These are phyloP conservation scores for Lichtheimia corymbifera DNA, from an alignment of 371 early-diverging fungal genomes.

Conservation along the genomic window DNA sequence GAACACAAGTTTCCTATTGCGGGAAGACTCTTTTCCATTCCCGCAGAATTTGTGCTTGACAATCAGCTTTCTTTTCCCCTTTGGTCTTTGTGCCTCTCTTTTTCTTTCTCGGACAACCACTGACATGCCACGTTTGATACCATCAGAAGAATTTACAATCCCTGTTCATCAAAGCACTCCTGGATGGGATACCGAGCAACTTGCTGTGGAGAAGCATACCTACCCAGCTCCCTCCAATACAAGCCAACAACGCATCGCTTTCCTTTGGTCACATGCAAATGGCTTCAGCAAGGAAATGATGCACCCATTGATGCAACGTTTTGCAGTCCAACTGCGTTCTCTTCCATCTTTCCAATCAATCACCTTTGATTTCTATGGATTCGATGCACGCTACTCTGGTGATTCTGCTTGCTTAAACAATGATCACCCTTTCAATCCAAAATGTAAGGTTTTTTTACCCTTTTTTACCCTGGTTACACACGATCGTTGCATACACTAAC, in stretches of 20 bases:
- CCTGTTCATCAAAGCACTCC: conserved; percentile 24
- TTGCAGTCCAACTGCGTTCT: conserved; percentile 17
- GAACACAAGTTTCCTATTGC: no score
- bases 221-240: conserved; percentile 17
- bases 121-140: conserved; percentile 15
- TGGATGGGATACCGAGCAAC: conserved; percentile 23
- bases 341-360: conserved; percentile 15
- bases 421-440: not conserved
- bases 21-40: no score
- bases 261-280: conserved; percentile 40
- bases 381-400: conserved; percentile 49
- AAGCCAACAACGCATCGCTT: conserved; percentile 16
- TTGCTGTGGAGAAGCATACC: conserved; percentile 32
- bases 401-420: conserved; percentile 40
- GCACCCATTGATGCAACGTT: conserved; percentile 39
- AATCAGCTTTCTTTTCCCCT: conserved; percentile 1
- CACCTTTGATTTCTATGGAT: conserved; percentile 29
- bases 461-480: not conserved
- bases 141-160: conserved; percentile 14
- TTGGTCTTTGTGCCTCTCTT: conserved; percentile 6
- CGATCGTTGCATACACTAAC: no score
- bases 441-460: not conserved
- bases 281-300: conserved; percentile 44
- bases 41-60: no score
- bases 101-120: no score